Conservation (phyloP, 2,329 filamentous ascomycete genomes). For the Botrytis sinoallii region DNA sequence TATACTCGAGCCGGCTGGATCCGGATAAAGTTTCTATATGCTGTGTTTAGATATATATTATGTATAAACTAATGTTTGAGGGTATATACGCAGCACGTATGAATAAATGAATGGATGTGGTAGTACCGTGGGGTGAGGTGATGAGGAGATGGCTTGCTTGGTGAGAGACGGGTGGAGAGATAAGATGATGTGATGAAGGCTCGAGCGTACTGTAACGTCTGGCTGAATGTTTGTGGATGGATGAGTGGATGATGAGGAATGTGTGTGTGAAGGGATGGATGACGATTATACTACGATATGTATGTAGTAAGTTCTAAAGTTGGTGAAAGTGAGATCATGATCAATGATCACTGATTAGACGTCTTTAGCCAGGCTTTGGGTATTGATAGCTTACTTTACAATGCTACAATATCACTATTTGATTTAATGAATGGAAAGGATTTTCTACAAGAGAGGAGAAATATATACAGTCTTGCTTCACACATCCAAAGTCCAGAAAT, state of each 20-base stretch:
- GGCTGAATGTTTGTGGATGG: neutral
- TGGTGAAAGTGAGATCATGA: neutral
- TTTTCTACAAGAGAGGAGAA: neutral
- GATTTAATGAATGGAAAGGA: neutral
- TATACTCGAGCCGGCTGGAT: neutral
- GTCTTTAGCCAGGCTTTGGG: neutral
- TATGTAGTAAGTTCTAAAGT: neutral
- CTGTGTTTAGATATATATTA: neutral
- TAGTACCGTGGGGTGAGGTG: neutral
- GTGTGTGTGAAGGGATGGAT: neutral
- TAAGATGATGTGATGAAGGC: neutral
- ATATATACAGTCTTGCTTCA: neutral
- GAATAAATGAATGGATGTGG: neutral
- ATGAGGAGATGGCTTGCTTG: neutral
- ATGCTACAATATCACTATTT: neutral
- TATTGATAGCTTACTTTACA: no score
- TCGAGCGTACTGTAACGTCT: slow-evolving; percentile 8
- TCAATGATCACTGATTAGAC: neutral
- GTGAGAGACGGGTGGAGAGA: neutral
- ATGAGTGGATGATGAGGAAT: neutral
- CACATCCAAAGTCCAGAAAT: neutral
- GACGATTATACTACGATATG: neutral
- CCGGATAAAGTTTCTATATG: neutral
- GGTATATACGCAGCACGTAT: no score
- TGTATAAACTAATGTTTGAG: neutral